Conservation (phyloP, 441 rosid species). For the Aquilaria agallochum region DNA sequence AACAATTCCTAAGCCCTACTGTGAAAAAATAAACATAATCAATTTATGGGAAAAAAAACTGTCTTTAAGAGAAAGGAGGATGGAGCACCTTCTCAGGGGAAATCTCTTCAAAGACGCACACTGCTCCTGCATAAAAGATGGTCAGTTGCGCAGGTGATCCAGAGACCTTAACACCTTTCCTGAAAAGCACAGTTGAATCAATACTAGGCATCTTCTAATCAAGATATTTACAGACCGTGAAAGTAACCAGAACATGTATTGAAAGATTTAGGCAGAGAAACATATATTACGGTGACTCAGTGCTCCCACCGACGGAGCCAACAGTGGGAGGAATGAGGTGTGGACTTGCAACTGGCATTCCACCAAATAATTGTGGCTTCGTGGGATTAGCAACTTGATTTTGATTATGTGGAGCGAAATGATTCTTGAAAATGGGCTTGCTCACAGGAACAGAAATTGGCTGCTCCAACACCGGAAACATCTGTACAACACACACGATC, state of each 20-base stretch:
- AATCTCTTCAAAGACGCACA: slow-evolving; percentile 56
- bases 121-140: slow-evolving; percentile 61
- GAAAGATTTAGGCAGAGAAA: background rate
- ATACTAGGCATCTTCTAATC: slow-evolving; percentile 8
- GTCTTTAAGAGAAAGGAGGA: slow-evolving; percentile 1
- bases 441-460: slow-evolving; percentile 20
- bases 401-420: slow-evolving; percentile 25
- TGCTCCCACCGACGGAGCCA: slow-evolving; percentile 28
- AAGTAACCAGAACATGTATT: slow-evolving; percentile 6
- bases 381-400: slow-evolving; percentile 14
- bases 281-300: slow-evolving; percentile 36
- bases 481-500: slow-evolving; percentile 27
- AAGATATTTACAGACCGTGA: slow-evolving; percentile 15
- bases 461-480: slow-evolving; percentile 33
- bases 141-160: slow-evolving; percentile 50
- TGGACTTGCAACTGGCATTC: slow-evolving; percentile 36
- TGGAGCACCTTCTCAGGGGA: slow-evolving; percentile 62
- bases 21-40: too few species aligned
- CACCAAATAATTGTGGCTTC: slow-evolving; percentile 43
- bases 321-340: slow-evolving; percentile 26
- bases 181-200: slow-evolving; percentile 12
- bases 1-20: too few species aligned
- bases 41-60: too few species aligned
- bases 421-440: slow-evolving; percentile 29
- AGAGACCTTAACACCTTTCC: slow-evolving; percentile 26